Percentiles rank a stretch among this genome's conserved stretches.
Evolutionary conservation across 2,329 filamentous ascomycete genomes (phyloP).

Genomic region (Colletotrichum tanaceti): DNA sequence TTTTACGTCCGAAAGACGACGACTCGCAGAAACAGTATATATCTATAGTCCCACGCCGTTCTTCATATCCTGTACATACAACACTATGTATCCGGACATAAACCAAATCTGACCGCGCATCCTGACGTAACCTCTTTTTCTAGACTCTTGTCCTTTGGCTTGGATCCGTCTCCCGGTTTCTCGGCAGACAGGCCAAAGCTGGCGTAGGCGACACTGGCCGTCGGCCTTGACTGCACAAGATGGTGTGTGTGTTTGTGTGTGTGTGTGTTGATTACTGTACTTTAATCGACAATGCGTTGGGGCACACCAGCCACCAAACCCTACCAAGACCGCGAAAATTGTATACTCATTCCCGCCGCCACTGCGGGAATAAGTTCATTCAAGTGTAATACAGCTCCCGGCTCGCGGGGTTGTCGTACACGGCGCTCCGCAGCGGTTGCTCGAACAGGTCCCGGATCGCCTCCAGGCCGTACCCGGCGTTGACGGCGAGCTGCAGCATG

Average conservation of each 20-base stretch:
- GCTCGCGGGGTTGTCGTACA: slow-evolving; percentile 10
- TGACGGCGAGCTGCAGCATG: slow-evolving; percentile 49
- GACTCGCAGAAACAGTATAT: no score
- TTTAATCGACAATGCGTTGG: no score
- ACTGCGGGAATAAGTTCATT: no score
- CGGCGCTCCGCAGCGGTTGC: slow-evolving; percentile 43
- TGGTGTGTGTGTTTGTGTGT: no score
- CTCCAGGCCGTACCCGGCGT: slow-evolving; percentile 46
- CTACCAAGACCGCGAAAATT: not conserved
- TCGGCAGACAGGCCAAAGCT: slow-evolving; percentile 10
- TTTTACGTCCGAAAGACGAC: slow-evolving; percentile 11
- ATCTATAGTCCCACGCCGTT: not conserved
- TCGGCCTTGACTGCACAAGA: not conserved
- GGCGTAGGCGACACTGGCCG: not conserved
- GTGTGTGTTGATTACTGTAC: not conserved
- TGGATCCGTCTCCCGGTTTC: slow-evolving; percentile 11
- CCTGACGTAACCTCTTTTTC: slow-evolving; percentile 24
- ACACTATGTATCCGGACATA: slow-evolving; percentile 7
- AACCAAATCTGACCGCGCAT: slow-evolving; percentile 1
- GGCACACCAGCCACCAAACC: no score
- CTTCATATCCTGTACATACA: slow-evolving; percentile 30
- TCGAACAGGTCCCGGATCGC: slow-evolving; percentile 48
- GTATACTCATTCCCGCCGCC: no score
- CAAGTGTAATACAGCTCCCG: slow-evolving; percentile 16
- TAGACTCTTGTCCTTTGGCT: slow-evolving; percentile 30